Evolutionary conservation across 768 basidiomycete genomes (phyloP).

Genomic region (Thelephora aurantiotincta): DNA sequence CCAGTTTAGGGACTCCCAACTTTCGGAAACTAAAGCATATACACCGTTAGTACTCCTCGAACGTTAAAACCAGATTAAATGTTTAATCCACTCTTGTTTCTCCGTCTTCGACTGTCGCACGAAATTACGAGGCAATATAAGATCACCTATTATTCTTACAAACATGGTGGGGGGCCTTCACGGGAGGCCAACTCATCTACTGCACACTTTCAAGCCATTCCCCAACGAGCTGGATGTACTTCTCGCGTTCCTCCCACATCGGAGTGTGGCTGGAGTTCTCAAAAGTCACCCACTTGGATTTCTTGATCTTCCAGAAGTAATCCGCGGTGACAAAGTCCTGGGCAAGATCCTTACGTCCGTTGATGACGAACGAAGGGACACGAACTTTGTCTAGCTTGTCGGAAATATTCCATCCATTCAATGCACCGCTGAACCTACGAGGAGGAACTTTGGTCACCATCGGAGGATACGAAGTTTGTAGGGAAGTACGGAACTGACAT

Average conservation of each 20-base stretch:
- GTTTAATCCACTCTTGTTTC: no score
- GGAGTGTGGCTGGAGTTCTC: constrained; percentile 18
- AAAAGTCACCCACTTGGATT: constrained; percentile 18
- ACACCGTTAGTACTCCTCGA: no score
- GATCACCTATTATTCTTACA: constrained; percentile 2
- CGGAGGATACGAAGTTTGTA: constrained; percentile 3
- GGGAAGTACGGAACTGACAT: constrained; percentile 4
- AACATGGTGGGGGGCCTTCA: not conserved
- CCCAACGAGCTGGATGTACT: constrained; percentile 12
- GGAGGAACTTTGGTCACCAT: not conserved
- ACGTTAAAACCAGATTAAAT: not conserved
- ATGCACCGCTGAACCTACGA: constrained; percentile 7
- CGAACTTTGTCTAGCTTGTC: constrained; percentile 14
- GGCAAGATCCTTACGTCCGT: constrained; percentile 17
- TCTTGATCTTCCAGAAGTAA: constrained; percentile 13
- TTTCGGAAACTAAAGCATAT: no score
- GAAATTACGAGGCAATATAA: not conserved
- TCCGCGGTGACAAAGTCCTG: constrained; percentile 15
- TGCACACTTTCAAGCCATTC: constrained; percentile 3
- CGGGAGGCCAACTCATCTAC: no score
- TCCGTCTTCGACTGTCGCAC: no score
- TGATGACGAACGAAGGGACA: constrained; percentile 16
- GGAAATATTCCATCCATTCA: constrained; percentile 15
- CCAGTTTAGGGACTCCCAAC: no score
- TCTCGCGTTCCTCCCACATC: constrained; percentile 17